Conservation (phyloP, 768 basidiomycete genomes). For the Kwoniella sp. region DNA sequence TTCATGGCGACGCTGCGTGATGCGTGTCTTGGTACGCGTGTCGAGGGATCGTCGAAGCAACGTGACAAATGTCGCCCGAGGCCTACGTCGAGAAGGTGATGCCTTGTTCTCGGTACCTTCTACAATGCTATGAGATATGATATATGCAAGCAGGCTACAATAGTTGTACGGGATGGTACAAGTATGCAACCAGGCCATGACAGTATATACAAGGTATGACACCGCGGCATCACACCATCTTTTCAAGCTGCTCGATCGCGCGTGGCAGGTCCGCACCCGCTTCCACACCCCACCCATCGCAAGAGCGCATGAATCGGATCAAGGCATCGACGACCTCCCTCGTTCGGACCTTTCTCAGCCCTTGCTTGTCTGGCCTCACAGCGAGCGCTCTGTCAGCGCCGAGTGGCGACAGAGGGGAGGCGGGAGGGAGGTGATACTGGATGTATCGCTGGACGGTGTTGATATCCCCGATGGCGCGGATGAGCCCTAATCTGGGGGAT, state of each 20-base stretch:
- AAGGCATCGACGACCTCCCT: conserved; percentile 5
- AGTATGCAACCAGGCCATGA: too few species aligned
- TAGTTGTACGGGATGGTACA: too few species aligned
- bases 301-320: too few species aligned
- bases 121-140: too few species aligned
- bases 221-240: not conserved
- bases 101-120: too few species aligned
- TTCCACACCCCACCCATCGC: conserved; percentile 4
- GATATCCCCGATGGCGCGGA: not conserved
- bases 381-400: not conserved
- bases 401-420: not conserved
- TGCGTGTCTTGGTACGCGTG: too few species aligned
- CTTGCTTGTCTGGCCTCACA: not conserved
- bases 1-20: too few species aligned
- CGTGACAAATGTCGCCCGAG: too few species aligned
- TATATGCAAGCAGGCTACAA: too few species aligned
- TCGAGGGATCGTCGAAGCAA: too few species aligned
- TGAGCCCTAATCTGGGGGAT: not conserved
- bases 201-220: too few species aligned
- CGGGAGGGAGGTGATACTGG: not conserved
- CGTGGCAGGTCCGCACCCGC: not conserved
- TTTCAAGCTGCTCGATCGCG: conserved; percentile 1
- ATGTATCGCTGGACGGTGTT: conserved; percentile 4
- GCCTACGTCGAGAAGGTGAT: too few species aligned
- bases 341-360: conserved; percentile 5